Percentiles rank a stretch among this genome's conserved stretches.
Evolutionary conservation across 768 basidiomycete genomes (phyloP).

Genomic region (Pleurotus tuoliensis): DNA sequence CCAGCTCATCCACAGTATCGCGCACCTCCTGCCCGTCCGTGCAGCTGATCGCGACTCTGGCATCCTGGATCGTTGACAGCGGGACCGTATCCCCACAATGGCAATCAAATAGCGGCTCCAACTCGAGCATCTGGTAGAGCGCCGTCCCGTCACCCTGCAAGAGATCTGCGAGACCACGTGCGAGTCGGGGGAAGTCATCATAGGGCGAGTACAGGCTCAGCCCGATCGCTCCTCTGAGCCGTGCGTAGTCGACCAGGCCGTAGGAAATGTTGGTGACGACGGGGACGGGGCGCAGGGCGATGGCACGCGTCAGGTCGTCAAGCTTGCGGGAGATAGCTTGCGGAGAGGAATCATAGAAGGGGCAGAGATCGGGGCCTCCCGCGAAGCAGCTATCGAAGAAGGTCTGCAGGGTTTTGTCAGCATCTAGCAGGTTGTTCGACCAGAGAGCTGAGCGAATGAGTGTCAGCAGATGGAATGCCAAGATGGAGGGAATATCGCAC

Average conservation of each 20-base stretch:
- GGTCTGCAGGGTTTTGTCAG: constrained; percentile 17
- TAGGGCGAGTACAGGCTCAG: constrained; percentile 19
- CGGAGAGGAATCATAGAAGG: constrained; percentile 19
- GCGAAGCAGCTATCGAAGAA: constrained; percentile 19
- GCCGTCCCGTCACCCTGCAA: constrained; percentile 19
- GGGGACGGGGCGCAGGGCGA: constrained; percentile 16
- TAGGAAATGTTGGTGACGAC: constrained; percentile 13
- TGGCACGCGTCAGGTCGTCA: constrained; percentile 10
- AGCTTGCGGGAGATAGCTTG: constrained; percentile 13
- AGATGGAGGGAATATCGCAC: constrained; percentile 6
- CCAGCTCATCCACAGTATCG: constrained; percentile 14
- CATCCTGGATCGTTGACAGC: constrained; percentile 8
- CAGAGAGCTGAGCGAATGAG: background rate
- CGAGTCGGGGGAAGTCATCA: constrained; percentile 12
- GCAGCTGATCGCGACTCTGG: constrained; percentile 13
- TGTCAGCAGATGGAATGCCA: background rate
- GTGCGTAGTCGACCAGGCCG: constrained; percentile 19
- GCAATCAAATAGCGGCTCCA: constrained; percentile 5
- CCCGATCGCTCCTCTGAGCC: constrained; percentile 16
- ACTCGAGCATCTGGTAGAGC: constrained; percentile 9
- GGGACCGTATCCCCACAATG: background rate
- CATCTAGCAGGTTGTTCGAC: constrained; percentile 15
- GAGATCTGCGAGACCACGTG: constrained; percentile 19
- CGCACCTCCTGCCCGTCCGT: constrained; percentile 17
- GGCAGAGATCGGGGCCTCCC: constrained; percentile 18